These are phyloP conservation scores for Syncephalastrum sp. DNA, from an alignment of 371 early-diverging fungal species.

Conservation along the genomic window DNA sequence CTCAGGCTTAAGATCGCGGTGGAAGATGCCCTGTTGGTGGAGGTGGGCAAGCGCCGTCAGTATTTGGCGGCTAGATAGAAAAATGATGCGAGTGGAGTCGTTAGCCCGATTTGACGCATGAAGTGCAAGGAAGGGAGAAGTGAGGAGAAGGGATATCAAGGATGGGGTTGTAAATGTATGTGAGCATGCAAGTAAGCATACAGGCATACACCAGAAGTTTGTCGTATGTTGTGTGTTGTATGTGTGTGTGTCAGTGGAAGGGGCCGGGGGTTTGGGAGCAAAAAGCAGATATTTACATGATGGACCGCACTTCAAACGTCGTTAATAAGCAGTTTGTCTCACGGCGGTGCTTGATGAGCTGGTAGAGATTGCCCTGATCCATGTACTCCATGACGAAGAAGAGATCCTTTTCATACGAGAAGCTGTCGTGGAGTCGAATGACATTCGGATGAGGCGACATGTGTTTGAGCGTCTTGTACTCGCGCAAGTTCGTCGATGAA, in stretches of 20 bases:
- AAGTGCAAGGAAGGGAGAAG: no score
- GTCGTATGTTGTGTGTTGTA: no score
- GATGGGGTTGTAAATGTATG: neutral
- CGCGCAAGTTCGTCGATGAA: slow-evolving; percentile 61
- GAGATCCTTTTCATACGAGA: slow-evolving; percentile 74
- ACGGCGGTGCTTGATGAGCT: slow-evolving; percentile 73
- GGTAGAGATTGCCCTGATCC: slow-evolving; percentile 89
- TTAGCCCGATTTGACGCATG: no score
- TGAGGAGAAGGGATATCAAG: neutral
- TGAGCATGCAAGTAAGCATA: neutral
- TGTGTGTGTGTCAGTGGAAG: no score
- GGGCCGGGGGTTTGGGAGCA: no score
- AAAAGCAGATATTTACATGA: slow-evolving; percentile 24
- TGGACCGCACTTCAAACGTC: slow-evolving; percentile 28
- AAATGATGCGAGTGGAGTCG: no score
- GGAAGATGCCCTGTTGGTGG: slow-evolving; percentile 90
- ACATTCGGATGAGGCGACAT: slow-evolving; percentile 80
- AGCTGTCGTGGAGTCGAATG: slow-evolving; percentile 80
- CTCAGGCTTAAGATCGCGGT: slow-evolving; percentile 95
- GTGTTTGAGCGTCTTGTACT: slow-evolving; percentile 66
- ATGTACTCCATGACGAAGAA: slow-evolving; percentile 93
- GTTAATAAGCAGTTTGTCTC: slow-evolving; percentile 37
- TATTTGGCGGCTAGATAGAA: slow-evolving; percentile 63
- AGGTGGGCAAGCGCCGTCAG: slow-evolving; percentile 86
- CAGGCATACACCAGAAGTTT: no score